These are phyloP conservation scores for Paralagenidium karlingii DNA, from an alignment of 352 stramenopile species.

Conservation along the genomic window DNA sequence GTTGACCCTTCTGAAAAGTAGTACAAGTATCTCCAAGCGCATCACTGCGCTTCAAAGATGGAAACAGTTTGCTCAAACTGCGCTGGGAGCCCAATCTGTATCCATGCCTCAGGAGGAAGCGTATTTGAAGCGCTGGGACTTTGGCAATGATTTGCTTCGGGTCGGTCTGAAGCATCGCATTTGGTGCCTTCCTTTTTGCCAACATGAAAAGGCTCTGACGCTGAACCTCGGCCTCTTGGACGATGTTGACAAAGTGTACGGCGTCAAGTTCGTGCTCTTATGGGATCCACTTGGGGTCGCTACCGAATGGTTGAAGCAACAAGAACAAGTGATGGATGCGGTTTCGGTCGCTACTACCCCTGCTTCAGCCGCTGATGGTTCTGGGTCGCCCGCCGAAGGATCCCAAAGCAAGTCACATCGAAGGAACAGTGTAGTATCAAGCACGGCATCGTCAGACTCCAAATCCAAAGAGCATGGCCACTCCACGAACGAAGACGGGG, in stretches of 20 bases:
- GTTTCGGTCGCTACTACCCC: no score
- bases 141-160: constrained; percentile 9
- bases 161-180: constrained; percentile 12
- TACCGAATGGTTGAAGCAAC: constrained; percentile 22
- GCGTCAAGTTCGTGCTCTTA: constrained; percentile 30
- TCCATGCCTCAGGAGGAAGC: constrained; percentile 5
- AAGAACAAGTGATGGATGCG: no score
- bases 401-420: neutral
- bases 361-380: no score
- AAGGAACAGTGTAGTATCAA: constrained; percentile 4
- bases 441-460: neutral
- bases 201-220: constrained; percentile 10
- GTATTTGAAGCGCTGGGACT: constrained; percentile 14
- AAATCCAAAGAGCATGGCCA: no score
- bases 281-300: constrained; percentile 28
- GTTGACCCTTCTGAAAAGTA: constrained; percentile 3
- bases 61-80: neutral
- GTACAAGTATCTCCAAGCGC: constrained; percentile 1
- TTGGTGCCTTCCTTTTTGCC: no score
- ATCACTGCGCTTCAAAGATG: neutral
- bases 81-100: neutral
- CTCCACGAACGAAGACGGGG: no score
- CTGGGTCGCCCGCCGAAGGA: neutral
- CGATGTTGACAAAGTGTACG: constrained; percentile 24
- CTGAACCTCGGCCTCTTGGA: constrained; percentile 38